These are phyloP conservation scores for Fistulinella prunicolor DNA, from an alignment of 768 basidiomycete genomes.

Conservation along the genomic window DNA sequence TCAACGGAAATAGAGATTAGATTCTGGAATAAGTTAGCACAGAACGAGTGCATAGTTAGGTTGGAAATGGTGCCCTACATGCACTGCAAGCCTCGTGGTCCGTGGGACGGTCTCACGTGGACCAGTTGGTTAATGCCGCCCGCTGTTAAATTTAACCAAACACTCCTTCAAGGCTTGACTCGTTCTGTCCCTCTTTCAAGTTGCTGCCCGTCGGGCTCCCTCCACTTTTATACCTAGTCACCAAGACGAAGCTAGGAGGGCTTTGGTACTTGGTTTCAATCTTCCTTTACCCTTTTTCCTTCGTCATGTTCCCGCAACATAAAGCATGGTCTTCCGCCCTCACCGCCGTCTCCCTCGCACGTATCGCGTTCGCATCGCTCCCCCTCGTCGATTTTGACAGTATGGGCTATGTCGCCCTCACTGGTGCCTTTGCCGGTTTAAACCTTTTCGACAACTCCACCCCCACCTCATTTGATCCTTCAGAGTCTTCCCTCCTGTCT, in stretches of 20 bases:
- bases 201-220: neutral
- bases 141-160: no score
- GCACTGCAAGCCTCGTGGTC: no score
- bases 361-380: slow-evolving; percentile 36
- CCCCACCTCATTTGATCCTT: slow-evolving; percentile 60
- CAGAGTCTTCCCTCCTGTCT: slow-evolving; percentile 67
- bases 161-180: neutral
- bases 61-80: no score
- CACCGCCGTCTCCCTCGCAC: slow-evolving; percentile 15
- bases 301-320: slow-evolving; percentile 7
- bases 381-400: slow-evolving; percentile 68
- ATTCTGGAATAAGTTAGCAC: no score
- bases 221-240: no score
- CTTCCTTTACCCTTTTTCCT: slow-evolving; percentile 9
- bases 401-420: slow-evolving; percentile 90
- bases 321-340: slow-evolving; percentile 27
- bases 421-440: slow-evolving; percentile 86
- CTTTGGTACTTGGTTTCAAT: neutral
- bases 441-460: slow-evolving; percentile 65
- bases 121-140: slow-evolving; percentile 12
- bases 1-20: neutral
- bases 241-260: neutral
- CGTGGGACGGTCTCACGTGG: slow-evolving; percentile 26
- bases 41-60: no score
- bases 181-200: neutral